These are phyloP conservation scores for Septoria petroselini DNA, from an alignment of 2,329 filamentous ascomycete genomes.

Conservation along the genomic window DNA sequence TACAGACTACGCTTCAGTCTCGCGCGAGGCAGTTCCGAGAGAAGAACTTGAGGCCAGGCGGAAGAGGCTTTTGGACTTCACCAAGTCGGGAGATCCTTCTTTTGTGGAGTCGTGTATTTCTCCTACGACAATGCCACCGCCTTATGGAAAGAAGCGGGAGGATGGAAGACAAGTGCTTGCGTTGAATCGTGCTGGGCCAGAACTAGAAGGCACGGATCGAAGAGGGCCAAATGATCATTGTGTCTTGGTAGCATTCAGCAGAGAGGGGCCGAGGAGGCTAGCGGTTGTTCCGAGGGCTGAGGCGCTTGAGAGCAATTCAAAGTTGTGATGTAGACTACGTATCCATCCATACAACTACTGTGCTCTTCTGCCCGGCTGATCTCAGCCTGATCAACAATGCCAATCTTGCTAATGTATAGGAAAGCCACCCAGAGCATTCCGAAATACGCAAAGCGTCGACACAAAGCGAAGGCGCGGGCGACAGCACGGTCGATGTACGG, in stretches of 20 bases:
- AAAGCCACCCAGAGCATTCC: no score
- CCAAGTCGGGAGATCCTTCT: constrained; percentile 38
- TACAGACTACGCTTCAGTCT: constrained; percentile 34
- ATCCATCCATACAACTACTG: background rate
- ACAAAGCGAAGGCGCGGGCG: no score
- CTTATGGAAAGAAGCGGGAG: constrained; percentile 40
- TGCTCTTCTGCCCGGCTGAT: no score
- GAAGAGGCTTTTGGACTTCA: constrained; percentile 53
- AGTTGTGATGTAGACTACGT: constrained; percentile 3
- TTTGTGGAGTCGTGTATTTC: constrained; percentile 48
- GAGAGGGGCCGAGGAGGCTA: constrained; percentile 56
- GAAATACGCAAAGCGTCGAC: no score
- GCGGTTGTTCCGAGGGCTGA: constrained; percentile 49
- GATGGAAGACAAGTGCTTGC: constrained; percentile 54
- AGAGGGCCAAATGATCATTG: constrained; percentile 55
- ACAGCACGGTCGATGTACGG: no score
- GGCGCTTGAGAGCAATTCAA: constrained; percentile 25
- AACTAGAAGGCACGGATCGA: constrained; percentile 46
- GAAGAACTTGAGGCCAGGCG: constrained; percentile 51
- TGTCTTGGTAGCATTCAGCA: constrained; percentile 55
- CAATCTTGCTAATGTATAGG: no score
- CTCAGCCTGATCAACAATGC: no score
- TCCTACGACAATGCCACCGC: constrained; percentile 40
- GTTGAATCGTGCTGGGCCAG: constrained; percentile 55
- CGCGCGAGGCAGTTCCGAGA: constrained; percentile 26